These are phyloP conservation scores for Bruguiera hainesii DNA, from an alignment of 441 rosid genomes.

Conservation along the genomic window DNA sequence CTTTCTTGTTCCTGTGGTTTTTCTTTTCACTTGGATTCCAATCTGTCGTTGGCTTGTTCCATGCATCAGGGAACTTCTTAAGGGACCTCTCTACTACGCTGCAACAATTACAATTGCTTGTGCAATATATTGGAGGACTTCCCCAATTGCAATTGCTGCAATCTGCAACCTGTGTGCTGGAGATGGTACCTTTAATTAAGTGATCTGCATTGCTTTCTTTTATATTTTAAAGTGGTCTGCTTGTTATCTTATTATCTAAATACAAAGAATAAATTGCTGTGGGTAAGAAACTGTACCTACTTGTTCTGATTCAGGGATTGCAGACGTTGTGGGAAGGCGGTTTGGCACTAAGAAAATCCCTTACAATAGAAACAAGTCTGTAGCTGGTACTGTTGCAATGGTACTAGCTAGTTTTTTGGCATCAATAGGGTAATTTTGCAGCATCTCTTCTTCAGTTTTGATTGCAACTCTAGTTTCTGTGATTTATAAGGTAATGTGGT, in stretches of 20 bases:
- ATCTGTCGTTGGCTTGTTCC: conserved; percentile 11
- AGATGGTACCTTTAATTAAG: conserved; percentile 54
- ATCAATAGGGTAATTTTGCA: conserved; percentile 42
- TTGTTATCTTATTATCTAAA: background rate
- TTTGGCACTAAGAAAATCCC: conserved; percentile 63
- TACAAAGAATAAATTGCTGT: background rate
- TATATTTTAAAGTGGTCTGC: background rate
- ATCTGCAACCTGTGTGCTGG: conserved; percentile 87
- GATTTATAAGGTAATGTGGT: conserved; percentile 12
- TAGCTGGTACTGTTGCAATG: conserved; percentile 77
- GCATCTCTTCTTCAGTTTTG: background rate
- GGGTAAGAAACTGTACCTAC: background rate
- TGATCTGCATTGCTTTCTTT: conserved; percentile 5
- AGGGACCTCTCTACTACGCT: conserved; percentile 77
- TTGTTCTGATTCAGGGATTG: conserved; percentile 49
- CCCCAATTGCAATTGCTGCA: conserved; percentile 68
- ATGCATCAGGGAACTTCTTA: conserved; percentile 71
- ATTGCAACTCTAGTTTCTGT: background rate
- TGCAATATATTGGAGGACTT: conserved; percentile 65
- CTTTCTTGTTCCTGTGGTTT: background rate
- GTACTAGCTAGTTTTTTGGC: conserved; percentile 59
- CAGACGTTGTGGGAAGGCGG: conserved; percentile 74
- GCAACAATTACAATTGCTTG: conserved; percentile 53
- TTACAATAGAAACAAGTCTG: conserved; percentile 64
- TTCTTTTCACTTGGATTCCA: conserved; percentile 13